Conservation (phyloP, 768 basidiomycete species). For the Leccinum obscurum region DNA sequence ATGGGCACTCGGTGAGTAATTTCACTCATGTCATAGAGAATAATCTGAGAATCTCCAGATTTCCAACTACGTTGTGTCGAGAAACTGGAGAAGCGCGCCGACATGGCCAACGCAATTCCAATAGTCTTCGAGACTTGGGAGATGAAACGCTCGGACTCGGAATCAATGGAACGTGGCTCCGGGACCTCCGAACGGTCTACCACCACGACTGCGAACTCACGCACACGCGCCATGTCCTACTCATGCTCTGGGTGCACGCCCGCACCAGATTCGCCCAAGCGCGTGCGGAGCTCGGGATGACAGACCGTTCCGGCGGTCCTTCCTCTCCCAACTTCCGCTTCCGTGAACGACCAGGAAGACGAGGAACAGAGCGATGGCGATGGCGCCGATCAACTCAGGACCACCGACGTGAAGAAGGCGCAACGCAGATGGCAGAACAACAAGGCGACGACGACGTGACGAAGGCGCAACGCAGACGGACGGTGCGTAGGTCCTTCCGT, state of each 20-base stretch:
- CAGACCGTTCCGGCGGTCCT: slow-evolving; percentile 73
- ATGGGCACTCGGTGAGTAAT: too few relatives aligned
- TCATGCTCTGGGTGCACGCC: slow-evolving; percentile 75
- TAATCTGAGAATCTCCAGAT: too few relatives aligned
- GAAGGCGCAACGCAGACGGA: too few relatives aligned
- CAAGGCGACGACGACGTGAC: too few relatives aligned
- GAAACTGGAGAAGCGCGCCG: too few relatives aligned
- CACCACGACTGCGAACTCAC: background rate
- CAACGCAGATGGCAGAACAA: too few relatives aligned
- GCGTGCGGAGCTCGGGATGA: slow-evolving; percentile 83
- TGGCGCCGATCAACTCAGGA: slow-evolving; percentile 41
- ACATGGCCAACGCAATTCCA: too few relatives aligned
- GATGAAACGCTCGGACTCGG: background rate
- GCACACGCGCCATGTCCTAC: slow-evolving; percentile 25
- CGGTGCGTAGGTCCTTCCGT: too few relatives aligned
- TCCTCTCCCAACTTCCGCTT: slow-evolving; percentile 59
- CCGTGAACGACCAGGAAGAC: slow-evolving; percentile 70
- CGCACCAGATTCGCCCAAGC: slow-evolving; percentile 80
- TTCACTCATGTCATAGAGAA: too few relatives aligned
- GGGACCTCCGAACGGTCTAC: background rate
- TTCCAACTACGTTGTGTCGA: too few relatives aligned
- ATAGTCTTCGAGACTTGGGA: too few relatives aligned
- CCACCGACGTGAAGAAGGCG: slow-evolving; percentile 26
- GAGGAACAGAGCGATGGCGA: slow-evolving; percentile 68
- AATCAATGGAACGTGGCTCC: background rate